A percentile compares a stretch with the other conserved stretches of the same genome.
phyloP scores from a whole-genome alignment of 768 basidiomycete species.

The Nidula microcarpa region DNA sequence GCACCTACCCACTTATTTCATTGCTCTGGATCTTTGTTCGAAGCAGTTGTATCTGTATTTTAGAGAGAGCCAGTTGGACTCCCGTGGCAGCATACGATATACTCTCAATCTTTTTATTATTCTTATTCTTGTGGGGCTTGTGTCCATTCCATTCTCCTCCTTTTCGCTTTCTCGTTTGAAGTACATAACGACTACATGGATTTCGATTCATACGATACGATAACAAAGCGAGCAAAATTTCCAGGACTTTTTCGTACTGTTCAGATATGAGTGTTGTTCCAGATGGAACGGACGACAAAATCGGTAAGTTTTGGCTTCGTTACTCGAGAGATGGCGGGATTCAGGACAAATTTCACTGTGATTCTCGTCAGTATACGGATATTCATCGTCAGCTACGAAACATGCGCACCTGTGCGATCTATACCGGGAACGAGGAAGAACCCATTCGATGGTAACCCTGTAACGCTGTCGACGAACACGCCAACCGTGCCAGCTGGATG shows the following conservation, averaged over 20 bases:
- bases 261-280: constrained; percentile 47
- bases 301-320: constrained; percentile 32
- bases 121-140: too few species aligned
- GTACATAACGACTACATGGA: too few species aligned
- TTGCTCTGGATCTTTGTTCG: too few species aligned
- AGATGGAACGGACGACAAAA: constrained; percentile 49
- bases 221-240: not conserved
- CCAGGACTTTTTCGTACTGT: not conserved
- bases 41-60: too few species aligned
- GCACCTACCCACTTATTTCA: too few species aligned
- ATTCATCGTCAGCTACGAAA: not conserved
- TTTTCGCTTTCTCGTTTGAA: too few species aligned
- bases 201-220: too few species aligned
- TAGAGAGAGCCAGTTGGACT: too few species aligned
- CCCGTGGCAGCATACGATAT: too few species aligned
- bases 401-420: constrained; percentile 44
- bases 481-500: constrained; percentile 54
- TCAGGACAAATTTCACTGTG: constrained; percentile 38
- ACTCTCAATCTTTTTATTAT: too few species aligned
- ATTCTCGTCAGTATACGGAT: not conserved
- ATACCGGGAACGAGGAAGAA: constrained; percentile 54
- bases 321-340: constrained; percentile 33
- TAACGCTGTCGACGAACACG: constrained; percentile 42
- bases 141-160: too few species aligned
- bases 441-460: constrained; percentile 41